Evolutionary conservation across 2,329 filamentous ascomycete genomes (phyloP), one percentile per base, ranked within the genome.

Genomic region (Aurifilum marmelostoma): DNA sequence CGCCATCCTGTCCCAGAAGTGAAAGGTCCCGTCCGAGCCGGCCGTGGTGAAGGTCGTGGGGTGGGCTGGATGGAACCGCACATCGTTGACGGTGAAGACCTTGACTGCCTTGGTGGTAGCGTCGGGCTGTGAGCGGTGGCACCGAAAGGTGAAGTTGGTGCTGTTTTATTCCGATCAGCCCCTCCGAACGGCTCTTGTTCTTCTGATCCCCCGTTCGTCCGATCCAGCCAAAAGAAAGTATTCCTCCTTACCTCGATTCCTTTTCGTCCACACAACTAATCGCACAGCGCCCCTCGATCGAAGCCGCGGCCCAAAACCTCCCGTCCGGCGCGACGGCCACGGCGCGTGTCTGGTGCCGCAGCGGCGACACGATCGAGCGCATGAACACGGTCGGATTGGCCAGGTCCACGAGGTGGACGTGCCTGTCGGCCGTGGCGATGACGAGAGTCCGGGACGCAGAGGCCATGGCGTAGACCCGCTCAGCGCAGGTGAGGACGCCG

Each of bases 1-100:
- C 39, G 80, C 78, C 63, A 81, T 78, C 68, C 85, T 83, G 71
- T 92, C 89, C 86, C 86, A 88, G 78, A 87, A 85, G 75, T 81
- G 77, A 75, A 76, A 78, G 6, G 71, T 72, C 58, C 78, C 77
- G 71, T 80, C 79, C n/a, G 75, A 74, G 11, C 78, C 79, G n/a
- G 73, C 77, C 1, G 79, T 80, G 65, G 67, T 71, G 66, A 80
- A 73, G 11, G 73, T 71, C 29, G 71, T 63, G 9, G 67, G 67
- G 64, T 73, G 59, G 14, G 61, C 37, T 1, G 78, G 78, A 66
- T 78, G 76, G 68, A 76, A 79, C 56, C 66, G 68, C 27, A 80
- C 69, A 63, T 74, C 74, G 73, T 80, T 79, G 73, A 80, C 74
- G 66, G 75, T 54, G 70, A 72, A 80, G 63, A 80, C 72, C 62